Percentiles rank a stretch among this genome's conserved stretches.
phyloP scores from a whole-genome alignment of 306 rosid species.

The Trifolium fragiferum region DNA sequence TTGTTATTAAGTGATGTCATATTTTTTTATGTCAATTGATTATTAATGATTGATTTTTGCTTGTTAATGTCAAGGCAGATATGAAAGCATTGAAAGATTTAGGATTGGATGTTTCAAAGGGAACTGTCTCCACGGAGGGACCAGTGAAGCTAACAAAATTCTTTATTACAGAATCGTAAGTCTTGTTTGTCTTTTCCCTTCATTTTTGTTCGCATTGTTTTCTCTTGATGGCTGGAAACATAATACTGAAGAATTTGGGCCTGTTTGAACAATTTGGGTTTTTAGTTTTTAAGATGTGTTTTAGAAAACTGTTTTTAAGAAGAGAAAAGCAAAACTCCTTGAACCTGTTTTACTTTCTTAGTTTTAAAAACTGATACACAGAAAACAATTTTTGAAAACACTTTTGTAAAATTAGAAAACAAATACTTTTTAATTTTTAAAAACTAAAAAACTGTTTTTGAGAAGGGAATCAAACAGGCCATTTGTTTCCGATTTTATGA shows the following conservation, averaged over 20 bases:
- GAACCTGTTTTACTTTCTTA: too few species aligned
- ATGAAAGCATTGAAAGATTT: slow-evolving; percentile 83
- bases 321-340: too few species aligned
- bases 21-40: background rate
- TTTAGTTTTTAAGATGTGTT: too few species aligned
- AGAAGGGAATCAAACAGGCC: too few species aligned
- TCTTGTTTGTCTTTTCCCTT: slow-evolving; percentile 29
- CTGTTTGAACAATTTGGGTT: too few species aligned
- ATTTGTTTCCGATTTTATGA: background rate
- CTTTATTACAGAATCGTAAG: slow-evolving; percentile 77
- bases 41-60: slow-evolving; percentile 36
- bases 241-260: background rate
- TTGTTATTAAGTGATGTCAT: slow-evolving; percentile 11
- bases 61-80: slow-evolving; percentile 59
- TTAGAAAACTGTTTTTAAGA: too few species aligned
- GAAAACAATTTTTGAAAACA: too few species aligned
- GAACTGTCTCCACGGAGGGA: slow-evolving; percentile 83
- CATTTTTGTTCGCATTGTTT: slow-evolving; percentile 19
- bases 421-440: too few species aligned
- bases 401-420: too few species aligned
- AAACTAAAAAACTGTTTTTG: too few species aligned
- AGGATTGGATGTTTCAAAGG: slow-evolving; percentile 95
- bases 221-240: slow-evolving; percentile 28
- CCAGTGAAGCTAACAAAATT: slow-evolving; percentile 72
- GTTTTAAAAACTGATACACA: too few species aligned